Conservation (phyloP, 768 basidiomycete genomes). For the Phaffia australis region DNA sequence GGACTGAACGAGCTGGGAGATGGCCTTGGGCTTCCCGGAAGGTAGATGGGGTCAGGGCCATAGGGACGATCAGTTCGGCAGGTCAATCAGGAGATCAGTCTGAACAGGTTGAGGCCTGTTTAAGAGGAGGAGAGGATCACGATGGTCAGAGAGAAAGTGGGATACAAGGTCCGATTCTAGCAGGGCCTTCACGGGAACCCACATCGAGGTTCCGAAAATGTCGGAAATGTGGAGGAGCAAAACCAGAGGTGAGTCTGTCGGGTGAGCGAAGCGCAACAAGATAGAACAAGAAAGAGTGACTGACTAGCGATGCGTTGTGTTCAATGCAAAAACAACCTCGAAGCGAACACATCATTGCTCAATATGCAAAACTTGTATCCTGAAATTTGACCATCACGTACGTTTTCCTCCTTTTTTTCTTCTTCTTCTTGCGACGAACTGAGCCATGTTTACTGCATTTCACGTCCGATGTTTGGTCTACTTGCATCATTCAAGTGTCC, state of each 20-base stretch:
- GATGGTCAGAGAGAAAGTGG: background rate
- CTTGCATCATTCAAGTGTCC: conserved; percentile 34
- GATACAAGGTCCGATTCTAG: background rate
- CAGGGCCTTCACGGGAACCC: background rate
- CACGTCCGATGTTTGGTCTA: background rate
- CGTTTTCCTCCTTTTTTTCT: conserved; percentile 49
- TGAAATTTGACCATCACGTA: conserved; percentile 87
- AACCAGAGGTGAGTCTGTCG: conserved; percentile 59
- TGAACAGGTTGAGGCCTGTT: conserved; percentile 4
- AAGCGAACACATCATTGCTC: conserved; percentile 89
- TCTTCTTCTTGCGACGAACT: background rate
- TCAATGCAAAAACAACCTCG: background rate
- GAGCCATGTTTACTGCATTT: background rate
- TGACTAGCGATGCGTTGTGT: no score
- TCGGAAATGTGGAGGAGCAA: conserved; percentile 53
- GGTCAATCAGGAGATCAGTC: conserved; percentile 2
- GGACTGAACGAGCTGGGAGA: conserved; percentile 37
- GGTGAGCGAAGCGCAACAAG: no score
- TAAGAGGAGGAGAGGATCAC: background rate
- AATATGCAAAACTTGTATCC: conserved; percentile 76
- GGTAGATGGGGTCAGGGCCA: background rate
- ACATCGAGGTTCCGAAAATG: conserved; percentile 53
- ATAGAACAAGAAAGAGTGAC: no score
- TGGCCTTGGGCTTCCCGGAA: conserved; percentile 52
- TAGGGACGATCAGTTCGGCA: conserved; percentile 29